Evolutionary conservation across 2,329 filamentous ascomycete species (phyloP), one percentile per base, ranked within the genome.

Genomic region (Sarocladium strictum): DNA sequence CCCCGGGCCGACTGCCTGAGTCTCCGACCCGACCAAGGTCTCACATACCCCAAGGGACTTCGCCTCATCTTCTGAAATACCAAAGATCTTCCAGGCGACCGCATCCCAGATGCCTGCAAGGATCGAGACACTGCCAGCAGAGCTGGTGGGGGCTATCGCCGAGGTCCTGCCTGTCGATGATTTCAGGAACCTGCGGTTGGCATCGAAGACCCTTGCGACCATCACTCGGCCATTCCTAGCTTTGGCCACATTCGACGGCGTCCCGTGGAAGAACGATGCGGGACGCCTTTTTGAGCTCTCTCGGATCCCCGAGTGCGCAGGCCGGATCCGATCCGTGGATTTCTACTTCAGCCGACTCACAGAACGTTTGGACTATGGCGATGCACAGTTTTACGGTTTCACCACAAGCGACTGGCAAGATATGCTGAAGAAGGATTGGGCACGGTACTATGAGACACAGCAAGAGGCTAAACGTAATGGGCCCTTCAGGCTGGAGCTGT

Each of bases 251-350:
- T 77, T 80, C 61, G 67, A 64, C 23, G 69, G 69, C 17, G 63
- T 76, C 45, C 69, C 70, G 52, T 77, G 74, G 70, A 69, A 71
- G 53, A 67, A 75, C 7, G 76, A 79, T 58, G 68, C 75, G 40
- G 64, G 67, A 43, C 69, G 74, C 15, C 67, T 80, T 19, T 67
- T 72, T 55, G 65, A 64, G 50, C 75, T 80, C 55, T 72, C 76
- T 32, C 62, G 64, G 53, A 68, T 76, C 57, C 67, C 71, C 37
- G 71, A 69, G 5, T 69, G 77, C 29, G 69, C 71, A 52, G 62
- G 62, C 41, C 68, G 66, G 56, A 72, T 79, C 62, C 66, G 67
- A 26, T 68, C 71, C 19, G 62, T 78, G 57, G 73, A 70, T 55
- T 69, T 79, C 61, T 76, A 76, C 61, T 69, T 79, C 53, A 66